Evolutionary conservation across 2,329 filamentous ascomycete genomes (phyloP).

Genomic region (Mariannaea sp.): DNA sequence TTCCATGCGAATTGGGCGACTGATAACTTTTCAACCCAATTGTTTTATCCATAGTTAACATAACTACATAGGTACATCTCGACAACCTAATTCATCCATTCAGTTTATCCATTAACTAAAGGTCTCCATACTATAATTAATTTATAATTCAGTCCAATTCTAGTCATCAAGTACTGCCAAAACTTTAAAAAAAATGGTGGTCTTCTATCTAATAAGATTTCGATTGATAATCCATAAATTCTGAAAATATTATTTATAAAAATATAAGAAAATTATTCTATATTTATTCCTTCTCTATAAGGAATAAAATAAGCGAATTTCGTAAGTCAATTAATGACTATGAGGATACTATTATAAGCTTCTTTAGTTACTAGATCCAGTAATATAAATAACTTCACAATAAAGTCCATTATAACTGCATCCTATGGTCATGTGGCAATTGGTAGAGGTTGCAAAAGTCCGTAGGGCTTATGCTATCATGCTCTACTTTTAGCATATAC

Average conservation of each 20-base stretch:
- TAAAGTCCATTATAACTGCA: conserved; percentile 22
- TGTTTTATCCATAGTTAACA: conserved; percentile 11
- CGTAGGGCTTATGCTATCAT: conserved; percentile 15
- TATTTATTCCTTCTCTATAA: conserved; percentile 6
- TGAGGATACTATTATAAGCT: conserved; percentile 19
- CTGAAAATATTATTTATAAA: conserved; percentile 12
- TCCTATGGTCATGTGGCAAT: conserved; percentile 15
- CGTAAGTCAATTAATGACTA: conserved; percentile 14
- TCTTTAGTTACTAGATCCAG: conserved; percentile 12
- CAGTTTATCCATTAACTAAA: not conserved
- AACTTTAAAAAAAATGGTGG: conserved; percentile 8
- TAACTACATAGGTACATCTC: conserved; percentile 12
- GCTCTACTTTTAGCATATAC: conserved; percentile 1
- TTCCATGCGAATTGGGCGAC: conserved; percentile 9
- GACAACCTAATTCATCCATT: conserved; percentile 4
- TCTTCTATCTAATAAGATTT: conserved; percentile 16
- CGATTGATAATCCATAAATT: conserved; percentile 6
- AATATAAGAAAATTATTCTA: conserved; percentile 11
- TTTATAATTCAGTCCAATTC: conserved; percentile 1
- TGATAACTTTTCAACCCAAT: conserved; percentile 7
- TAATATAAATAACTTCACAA: conserved; percentile 16
- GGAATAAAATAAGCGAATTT: conserved; percentile 13
- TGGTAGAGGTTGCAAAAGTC: conserved; percentile 15
- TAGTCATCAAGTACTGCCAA: conserved; percentile 13
- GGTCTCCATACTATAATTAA: not conserved